Base-by-base conservation (phyloP, 2,329 filamentous ascomycete species). In the Diaporthe eres region DNA sequence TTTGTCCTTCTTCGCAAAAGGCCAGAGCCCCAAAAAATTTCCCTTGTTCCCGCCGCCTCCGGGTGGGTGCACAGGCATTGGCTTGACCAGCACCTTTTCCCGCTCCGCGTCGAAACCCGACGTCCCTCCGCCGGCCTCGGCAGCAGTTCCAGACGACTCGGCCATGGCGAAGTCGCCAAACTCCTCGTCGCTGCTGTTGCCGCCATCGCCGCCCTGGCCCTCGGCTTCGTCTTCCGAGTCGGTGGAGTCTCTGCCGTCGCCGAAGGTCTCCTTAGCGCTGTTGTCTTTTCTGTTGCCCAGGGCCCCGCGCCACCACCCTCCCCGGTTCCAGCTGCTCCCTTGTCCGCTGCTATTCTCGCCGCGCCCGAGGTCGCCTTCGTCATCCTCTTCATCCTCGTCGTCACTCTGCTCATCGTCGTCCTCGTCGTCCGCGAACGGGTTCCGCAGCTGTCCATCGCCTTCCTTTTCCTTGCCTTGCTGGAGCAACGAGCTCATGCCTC, bases 81-180 rank as follows among this genome's bases (percentile, higher is more conserved):
- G 90, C 78, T 89, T 88, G 74, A 91, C 82, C 3, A 92, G 85
- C n/a, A 88, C 84, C 37, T 84, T 85, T 17, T 87, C 84, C 25
- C 80, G 67, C 8, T 82, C 81, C 4, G 79, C 78, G 42, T 82
- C 82, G 42, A 81, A 79, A 31, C 47, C 47, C 13, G 74, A 42
- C 15, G 47, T 9, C 15, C 49, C 34, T 4, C 67, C 57, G 8
- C 63, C 78, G 70, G 75, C 51, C 8, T 58, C 67, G 6, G 47
- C 39, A 12, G 42, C 37, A 12, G n/a, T 28, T 3, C 53, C 78
- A 55, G 84, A 85, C 70, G 88, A 85, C 81, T 92, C 91, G 15
- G 91, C 89, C 85, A 93, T 91, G 78, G 91, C 91, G 79, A 93
- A 93, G 75, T 94, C 92, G 19, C 92, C 92, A 84, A 94, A 90